Evolutionary conservation across 2,329 filamentous ascomycete species (phyloP).

Genomic region (Xylaria multiplex): DNA sequence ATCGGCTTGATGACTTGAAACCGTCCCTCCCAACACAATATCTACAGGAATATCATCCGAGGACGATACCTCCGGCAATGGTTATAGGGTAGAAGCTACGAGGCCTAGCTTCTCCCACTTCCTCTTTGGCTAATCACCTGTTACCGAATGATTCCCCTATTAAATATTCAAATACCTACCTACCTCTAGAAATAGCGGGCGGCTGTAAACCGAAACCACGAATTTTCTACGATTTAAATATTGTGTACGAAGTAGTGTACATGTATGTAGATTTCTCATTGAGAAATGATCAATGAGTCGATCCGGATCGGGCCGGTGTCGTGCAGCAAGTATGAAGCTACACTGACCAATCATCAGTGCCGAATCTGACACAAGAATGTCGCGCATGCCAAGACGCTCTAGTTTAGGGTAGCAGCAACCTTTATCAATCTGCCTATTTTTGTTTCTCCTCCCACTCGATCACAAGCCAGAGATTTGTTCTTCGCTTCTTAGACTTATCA

Average conservation of each 20-base stretch:
- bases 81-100: no score
- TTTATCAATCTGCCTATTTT: slow-evolving; percentile 19
- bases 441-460: slow-evolving; percentile 2
- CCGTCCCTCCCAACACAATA: no score
- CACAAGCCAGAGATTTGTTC: not conserved
- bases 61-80: no score
- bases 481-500: not conserved
- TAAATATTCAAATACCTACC: no score
- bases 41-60: no score
- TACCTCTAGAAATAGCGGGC: no score
- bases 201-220: no score
- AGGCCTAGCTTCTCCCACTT: no score
- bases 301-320: slow-evolving; percentile 17
- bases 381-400: slow-evolving; percentile 34
- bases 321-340: slow-evolving; percentile 4
- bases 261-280: not conserved
- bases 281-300: slow-evolving; percentile 18
- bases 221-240: not conserved
- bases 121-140: not conserved
- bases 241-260: no score
- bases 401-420: not conserved
- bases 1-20: no score
- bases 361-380: slow-evolving; percentile 28
- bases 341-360: slow-evolving; percentile 27
- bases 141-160: no score